These are phyloP conservation scores for Trichoderma hamatum DNA, from an alignment of 2,329 filamentous ascomycete species.

Conservation along the genomic window DNA sequence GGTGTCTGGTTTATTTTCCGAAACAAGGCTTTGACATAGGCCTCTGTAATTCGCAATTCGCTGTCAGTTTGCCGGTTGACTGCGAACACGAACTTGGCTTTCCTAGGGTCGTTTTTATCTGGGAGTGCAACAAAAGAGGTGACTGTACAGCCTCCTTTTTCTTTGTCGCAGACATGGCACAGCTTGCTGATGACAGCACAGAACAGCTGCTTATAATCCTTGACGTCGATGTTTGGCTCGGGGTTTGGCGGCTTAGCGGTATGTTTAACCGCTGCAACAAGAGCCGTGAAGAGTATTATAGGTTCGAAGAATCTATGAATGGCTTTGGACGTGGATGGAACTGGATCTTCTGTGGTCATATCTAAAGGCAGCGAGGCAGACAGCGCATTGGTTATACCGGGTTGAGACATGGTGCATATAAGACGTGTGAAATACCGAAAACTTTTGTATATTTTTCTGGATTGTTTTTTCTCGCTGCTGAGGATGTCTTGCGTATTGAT, in stretches of 20 bases:
- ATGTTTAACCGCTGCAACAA: not conserved
- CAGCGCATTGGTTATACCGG: not conserved
- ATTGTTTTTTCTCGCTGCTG: not conserved
- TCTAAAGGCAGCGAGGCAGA: not conserved
- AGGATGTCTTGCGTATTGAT: not conserved
- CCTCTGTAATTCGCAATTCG: not conserved
- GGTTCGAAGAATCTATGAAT: not conserved
- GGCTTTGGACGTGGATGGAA: not conserved
- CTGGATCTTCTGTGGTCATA: not conserved
- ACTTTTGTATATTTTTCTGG: not conserved
- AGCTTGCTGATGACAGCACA: constrained; percentile 6
- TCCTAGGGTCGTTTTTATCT: not conserved
- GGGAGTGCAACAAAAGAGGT: not conserved
- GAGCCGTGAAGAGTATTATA: not conserved
- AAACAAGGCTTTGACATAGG: not conserved
- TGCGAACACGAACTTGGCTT: not conserved
- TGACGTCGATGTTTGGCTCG: not conserved
- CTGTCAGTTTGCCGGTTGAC: not conserved
- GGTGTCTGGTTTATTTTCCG: not conserved
- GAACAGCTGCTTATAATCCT: not conserved
- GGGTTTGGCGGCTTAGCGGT: not conserved
- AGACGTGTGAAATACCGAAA: not conserved
- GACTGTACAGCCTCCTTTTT: not conserved
- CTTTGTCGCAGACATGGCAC: not conserved
- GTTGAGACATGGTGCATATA: not conserved